A percentile compares a stretch with the other conserved stretches of the same genome.
phyloP scores from a whole-genome alignment of 2,329 filamentous ascomycete species.

The Fusarium sp. region DNA sequence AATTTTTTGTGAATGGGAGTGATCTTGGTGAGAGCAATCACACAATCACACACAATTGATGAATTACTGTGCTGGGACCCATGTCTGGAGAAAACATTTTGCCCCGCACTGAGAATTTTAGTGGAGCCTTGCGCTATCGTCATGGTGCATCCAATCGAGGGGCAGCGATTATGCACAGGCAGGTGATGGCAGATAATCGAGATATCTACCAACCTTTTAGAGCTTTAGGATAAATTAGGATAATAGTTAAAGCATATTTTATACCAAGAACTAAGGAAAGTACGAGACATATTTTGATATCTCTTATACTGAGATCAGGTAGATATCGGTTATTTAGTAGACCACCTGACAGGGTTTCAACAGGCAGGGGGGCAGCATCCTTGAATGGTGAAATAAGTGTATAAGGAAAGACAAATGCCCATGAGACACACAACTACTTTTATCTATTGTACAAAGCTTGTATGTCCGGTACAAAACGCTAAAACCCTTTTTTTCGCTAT shows the following conservation, averaged over 20 bases:
- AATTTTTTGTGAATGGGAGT: conserved; percentile 7
- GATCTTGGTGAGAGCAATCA: conserved; percentile 20
- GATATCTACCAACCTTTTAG: too few relatives aligned
- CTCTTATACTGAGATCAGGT: too few relatives aligned
- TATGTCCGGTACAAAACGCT: neutral
- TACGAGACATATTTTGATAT: too few relatives aligned
- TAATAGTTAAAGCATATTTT: too few relatives aligned
- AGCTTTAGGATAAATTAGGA: too few relatives aligned
- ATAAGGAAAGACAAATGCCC: too few relatives aligned
- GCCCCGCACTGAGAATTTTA: conserved; percentile 48
- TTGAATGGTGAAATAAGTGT: too few relatives aligned
- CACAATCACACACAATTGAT: conserved; percentile 26
- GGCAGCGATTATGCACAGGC: conserved; percentile 34
- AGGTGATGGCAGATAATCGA: neutral
- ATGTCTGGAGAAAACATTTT: conserved; percentile 45
- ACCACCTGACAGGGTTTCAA: too few relatives aligned
- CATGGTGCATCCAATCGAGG: conserved; percentile 46
- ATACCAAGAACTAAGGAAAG: too few relatives aligned
- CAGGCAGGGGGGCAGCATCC: too few relatives aligned
- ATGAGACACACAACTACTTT: neutral
- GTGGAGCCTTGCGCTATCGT: conserved; percentile 40
- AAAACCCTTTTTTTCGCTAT: neutral
- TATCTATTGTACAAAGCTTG: too few relatives aligned
- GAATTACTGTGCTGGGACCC: conserved; percentile 16
- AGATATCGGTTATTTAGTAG: too few relatives aligned